phyloP scores from a whole-genome alignment of 495 filamentous ascomycete genomes.

The Darksidea phi region DNA sequence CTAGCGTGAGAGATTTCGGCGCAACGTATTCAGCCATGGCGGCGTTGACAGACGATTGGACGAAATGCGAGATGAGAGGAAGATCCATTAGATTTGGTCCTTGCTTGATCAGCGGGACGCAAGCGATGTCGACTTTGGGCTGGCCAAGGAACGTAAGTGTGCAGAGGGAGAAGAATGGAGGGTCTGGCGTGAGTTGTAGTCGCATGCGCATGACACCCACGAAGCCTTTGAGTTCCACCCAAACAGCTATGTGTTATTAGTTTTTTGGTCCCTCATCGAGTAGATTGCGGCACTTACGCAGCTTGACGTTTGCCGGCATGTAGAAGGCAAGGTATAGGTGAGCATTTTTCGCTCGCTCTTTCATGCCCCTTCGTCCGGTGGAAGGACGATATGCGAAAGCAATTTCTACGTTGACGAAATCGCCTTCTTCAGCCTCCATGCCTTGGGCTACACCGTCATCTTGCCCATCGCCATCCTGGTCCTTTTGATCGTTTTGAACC shows the following conservation, averaged over 20 bases:
- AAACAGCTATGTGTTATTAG: slow-evolving; percentile 51
- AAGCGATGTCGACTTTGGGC: slow-evolving; percentile 67
- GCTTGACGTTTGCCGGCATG: slow-evolving; percentile 55
- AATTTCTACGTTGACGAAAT: slow-evolving; percentile 70
- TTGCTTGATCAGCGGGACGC: slow-evolving; percentile 63
- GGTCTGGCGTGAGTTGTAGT: slow-evolving; percentile 68
- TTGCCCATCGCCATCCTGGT: slow-evolving; percentile 39
- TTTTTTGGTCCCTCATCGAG: background rate
- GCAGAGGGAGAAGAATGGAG: slow-evolving; percentile 67
- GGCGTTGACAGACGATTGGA: slow-evolving; percentile 69
- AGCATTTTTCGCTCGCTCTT: slow-evolving; percentile 63
- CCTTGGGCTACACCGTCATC: slow-evolving; percentile 56
- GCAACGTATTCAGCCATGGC: slow-evolving; percentile 71
- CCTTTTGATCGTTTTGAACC: slow-evolving; percentile 38
- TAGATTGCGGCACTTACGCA: slow-evolving; percentile 46
- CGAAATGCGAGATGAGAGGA: slow-evolving; percentile 68
- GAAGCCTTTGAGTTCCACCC: slow-evolving; percentile 68
- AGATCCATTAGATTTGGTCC: slow-evolving; percentile 70
- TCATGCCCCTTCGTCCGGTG: slow-evolving; percentile 50
- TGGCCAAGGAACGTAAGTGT: slow-evolving; percentile 76
- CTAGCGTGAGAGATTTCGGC: slow-evolving; percentile 67
- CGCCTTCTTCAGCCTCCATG: slow-evolving; percentile 71
- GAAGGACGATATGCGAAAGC: slow-evolving; percentile 66
- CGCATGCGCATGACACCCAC: slow-evolving; percentile 64
- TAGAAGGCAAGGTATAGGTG: slow-evolving; percentile 70